These are phyloP conservation scores for Cyberlindnera veronae DNA, from an alignment of 805 yeast genomes.

Conservation along the genomic window DNA sequence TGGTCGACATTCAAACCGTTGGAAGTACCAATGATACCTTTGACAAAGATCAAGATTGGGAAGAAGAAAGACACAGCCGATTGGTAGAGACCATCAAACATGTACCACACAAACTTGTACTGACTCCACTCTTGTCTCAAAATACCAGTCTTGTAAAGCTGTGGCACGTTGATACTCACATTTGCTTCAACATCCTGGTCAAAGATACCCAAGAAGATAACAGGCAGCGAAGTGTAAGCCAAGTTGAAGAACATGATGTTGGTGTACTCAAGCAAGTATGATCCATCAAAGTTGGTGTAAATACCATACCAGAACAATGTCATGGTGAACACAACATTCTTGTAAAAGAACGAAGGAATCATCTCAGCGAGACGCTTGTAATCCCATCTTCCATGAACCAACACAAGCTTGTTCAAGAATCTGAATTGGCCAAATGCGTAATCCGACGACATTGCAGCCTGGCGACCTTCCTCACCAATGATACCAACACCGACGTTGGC, in stretches of 20 bases:
- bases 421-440: conserved; percentile 84
- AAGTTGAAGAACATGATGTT: conserved; percentile 76
- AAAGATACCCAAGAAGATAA: conserved; percentile 70
- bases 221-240: conserved; percentile 81
- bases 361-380: conserved; percentile 77
- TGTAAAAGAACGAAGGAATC: conserved; percentile 80
- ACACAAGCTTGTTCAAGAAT: conserved; percentile 57
- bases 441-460: conserved; percentile 86
- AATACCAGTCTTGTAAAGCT: conserved; percentile 70
- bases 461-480: conserved; percentile 90
- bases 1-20: conserved; percentile 63
- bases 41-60: conserved; percentile 57
- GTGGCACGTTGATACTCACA: conserved; percentile 70
- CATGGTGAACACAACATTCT: conserved; percentile 70
- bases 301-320: conserved; percentile 81
- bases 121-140: conserved; percentile 68
- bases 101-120: conserved; percentile 65
- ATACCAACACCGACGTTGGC: conserved; percentile 88
- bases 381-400: conserved; percentile 87
- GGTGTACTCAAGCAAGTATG: conserved; percentile 75
- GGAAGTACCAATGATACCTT: conserved; percentile 39
- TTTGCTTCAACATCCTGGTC: conserved; percentile 78
- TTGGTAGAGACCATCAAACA: conserved; percentile 76
- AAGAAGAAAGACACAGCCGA: conserved; percentile 69
- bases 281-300: conserved; percentile 71